These are phyloP conservation scores for Acarospora socialis DNA, from an alignment of 2,329 filamentous ascomycete species.

Conservation along the genomic window DNA sequence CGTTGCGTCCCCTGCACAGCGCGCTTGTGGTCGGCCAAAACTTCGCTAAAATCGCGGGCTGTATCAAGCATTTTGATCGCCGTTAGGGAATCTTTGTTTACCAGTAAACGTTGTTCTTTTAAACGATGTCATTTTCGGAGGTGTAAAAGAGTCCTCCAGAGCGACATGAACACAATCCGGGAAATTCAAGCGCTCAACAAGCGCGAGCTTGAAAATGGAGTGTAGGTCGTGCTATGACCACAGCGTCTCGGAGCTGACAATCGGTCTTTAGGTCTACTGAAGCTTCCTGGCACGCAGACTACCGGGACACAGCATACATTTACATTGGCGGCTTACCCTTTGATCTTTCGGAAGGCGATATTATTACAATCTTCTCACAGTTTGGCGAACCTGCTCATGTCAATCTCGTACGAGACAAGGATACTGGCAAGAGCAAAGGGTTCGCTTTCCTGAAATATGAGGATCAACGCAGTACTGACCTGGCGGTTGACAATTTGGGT, in stretches of 20 bases:
- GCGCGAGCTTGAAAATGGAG: slow-evolving; percentile 78
- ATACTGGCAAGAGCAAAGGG: slow-evolving; percentile 85
- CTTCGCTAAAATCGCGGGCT: too few species aligned
- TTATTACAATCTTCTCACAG: slow-evolving; percentile 93
- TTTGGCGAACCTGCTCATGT: slow-evolving; percentile 90
- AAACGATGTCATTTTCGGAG: too few species aligned
- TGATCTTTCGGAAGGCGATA: slow-evolving; percentile 86
- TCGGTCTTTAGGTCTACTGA: slow-evolving; percentile 53
- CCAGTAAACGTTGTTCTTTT: too few species aligned
- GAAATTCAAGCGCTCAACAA: slow-evolving; percentile 88
- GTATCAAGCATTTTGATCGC: too few species aligned
- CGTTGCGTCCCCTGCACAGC: too few species aligned
- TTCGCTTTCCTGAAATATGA: slow-evolving; percentile 98
- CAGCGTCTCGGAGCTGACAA: too few species aligned
- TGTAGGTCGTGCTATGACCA: slow-evolving; percentile 37
- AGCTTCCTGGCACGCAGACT: slow-evolving; percentile 94
- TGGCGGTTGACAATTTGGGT: slow-evolving; percentile 90
- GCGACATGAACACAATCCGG: slow-evolving; percentile 80
- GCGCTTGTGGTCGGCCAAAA: too few species aligned
- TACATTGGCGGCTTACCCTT: slow-evolving; percentile 92
- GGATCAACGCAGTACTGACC: slow-evolving; percentile 86
- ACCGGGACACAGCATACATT: slow-evolving; percentile 90
- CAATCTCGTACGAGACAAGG: slow-evolving; percentile 85
- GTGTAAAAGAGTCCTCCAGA: slow-evolving; percentile 3
- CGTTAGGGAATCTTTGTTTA: too few species aligned